Evolutionary conservation across 2,329 filamentous ascomycete species (phyloP), one percentile per base, ranked within the genome.

Genomic region (Pseudocercospora ulei): DNA sequence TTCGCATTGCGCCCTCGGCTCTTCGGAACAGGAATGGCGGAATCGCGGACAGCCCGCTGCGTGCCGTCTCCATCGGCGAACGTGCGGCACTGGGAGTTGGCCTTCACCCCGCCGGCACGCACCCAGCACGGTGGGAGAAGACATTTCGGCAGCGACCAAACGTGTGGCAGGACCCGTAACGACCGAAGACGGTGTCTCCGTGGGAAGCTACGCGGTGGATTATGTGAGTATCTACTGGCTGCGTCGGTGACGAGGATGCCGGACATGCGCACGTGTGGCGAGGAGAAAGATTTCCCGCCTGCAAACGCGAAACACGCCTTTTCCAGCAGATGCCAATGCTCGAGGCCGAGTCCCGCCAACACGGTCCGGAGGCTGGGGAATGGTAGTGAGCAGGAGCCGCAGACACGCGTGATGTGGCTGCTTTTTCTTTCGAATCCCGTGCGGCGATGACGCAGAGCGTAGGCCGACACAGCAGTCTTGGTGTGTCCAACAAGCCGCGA

Each of bases 291-390:
- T 22, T 23, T 13, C 14, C 28, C 28, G 28, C 28, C 11, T 31
- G 16, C 28, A 19, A 30, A 16, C 1, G 29, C 17, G 29, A 18
- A 33, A 13, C 30, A 33, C 12, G 30, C 30, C 23, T 33, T 33
- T n/a, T 12, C n/a, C n/a, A n/a, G n/a, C 30, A 33, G n/a, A 20
- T 33, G 30, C 30, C n/a, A n/a, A n/a, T 33, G 18, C 11, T 33
- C 30, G 11, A 33, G 14, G 18, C 20, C 30, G 18, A 33, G 30
- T 13, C 30, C 30, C 11, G 30, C 30, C 11, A n/a, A 18, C 8
- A 11, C 23, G 7, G 18, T 23, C 18, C 30, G 30, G 5, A 33
- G 23, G 30, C 17, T 33, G 30, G 8, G 30, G 16, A 30, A 19
- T 17, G 28, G 7, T 11, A 17, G n/a, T 16, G 13, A 1, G 6